Conservation (phyloP, 2,329 filamentous ascomycete genomes). For the Diaporthe nobilis region DNA sequence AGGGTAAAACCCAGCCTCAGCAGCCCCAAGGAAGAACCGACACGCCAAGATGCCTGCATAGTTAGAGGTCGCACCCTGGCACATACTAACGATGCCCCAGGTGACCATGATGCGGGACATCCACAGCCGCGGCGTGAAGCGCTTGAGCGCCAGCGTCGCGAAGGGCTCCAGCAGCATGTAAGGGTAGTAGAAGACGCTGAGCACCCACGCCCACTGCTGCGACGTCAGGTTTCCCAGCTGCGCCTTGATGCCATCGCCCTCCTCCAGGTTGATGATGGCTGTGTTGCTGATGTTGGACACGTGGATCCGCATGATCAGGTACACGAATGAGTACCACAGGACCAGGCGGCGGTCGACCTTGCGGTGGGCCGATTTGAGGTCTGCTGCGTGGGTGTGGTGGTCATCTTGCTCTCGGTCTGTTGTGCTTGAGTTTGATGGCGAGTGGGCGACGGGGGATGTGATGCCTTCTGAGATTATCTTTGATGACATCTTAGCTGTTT, state of each 20-base stretch:
- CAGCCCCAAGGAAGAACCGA: conserved; percentile 48
- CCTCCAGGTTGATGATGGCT: conserved; percentile 49
- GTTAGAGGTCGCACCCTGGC: conserved; percentile 44
- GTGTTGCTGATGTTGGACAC: conserved; percentile 48
- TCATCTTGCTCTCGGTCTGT: not conserved
- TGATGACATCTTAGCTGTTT: not conserved
- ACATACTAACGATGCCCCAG: conserved; percentile 47
- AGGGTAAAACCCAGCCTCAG: conserved; percentile 50
- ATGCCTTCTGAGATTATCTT: not conserved
- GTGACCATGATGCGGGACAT: conserved; percentile 48
- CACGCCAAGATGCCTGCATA: conserved; percentile 48
- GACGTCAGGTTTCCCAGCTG: conserved; percentile 46
- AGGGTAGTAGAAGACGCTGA: conserved; percentile 47
- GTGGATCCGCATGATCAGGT: conserved; percentile 47
- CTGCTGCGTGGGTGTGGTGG: not conserved
- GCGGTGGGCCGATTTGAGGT: conserved; percentile 42
- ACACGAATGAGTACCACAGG: conserved; percentile 46
- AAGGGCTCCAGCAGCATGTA: conserved; percentile 48
- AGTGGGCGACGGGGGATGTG: not conserved
- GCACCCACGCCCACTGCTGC: conserved; percentile 47
- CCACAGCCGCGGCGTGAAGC: conserved; percentile 45
- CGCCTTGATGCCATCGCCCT: conserved; percentile 47
- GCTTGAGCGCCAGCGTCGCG: conserved; percentile 46
- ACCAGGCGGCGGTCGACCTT: conserved; percentile 47
- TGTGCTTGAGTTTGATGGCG: not conserved